Evolutionary conservation across 441 rosid genomes (phyloP).

Genomic region (Arabidopsis hybrid): DNA sequence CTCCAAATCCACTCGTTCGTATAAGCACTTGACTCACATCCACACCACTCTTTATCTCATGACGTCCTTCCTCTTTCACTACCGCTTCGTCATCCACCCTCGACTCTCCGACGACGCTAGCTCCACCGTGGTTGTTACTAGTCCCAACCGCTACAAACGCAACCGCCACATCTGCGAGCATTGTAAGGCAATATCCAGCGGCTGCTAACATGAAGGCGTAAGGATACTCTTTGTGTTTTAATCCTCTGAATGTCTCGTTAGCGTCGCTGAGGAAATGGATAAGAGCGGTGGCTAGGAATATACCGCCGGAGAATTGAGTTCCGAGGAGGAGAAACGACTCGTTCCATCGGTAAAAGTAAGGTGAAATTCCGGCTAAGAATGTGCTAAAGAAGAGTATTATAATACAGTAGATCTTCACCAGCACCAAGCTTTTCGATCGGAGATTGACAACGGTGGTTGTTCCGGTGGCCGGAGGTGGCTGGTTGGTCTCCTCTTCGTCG

Average conservation of each 20-base stretch:
- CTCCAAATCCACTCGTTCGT: slow-evolving; percentile 54
- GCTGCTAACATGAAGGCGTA: slow-evolving; percentile 73
- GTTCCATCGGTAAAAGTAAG: slow-evolving; percentile 72
- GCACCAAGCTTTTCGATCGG: slow-evolving; percentile 48
- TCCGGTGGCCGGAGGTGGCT: slow-evolving; percentile 29
- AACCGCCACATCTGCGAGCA: slow-evolving; percentile 67
- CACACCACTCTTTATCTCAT: slow-evolving; percentile 26
- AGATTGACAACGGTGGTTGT: slow-evolving; percentile 30
- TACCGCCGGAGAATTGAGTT: slow-evolving; percentile 76
- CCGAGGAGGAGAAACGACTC: slow-evolving; percentile 70
- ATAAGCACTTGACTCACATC: slow-evolving; percentile 51
- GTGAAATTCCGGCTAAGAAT: slow-evolving; percentile 69
- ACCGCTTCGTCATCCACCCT: slow-evolving; percentile 52
- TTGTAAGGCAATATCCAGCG: slow-evolving; percentile 65
- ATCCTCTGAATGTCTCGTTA: slow-evolving; percentile 58
- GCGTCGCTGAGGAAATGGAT: slow-evolving; percentile 75
- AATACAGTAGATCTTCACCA: slow-evolving; percentile 69
- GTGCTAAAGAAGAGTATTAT: slow-evolving; percentile 64
- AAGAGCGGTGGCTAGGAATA: slow-evolving; percentile 67
- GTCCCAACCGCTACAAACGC: slow-evolving; percentile 40
- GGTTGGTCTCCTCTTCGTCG: slow-evolving; percentile 26
- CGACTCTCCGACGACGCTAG: slow-evolving; percentile 38
- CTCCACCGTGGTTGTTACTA: slow-evolving; percentile 2
- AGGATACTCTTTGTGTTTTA: slow-evolving; percentile 61
- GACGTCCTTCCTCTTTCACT: slow-evolving; percentile 27